These are phyloP conservation scores for Penicillium ochrochloron DNA, from an alignment of 495 filamentous ascomycete genomes.

Conservation along the genomic window DNA sequence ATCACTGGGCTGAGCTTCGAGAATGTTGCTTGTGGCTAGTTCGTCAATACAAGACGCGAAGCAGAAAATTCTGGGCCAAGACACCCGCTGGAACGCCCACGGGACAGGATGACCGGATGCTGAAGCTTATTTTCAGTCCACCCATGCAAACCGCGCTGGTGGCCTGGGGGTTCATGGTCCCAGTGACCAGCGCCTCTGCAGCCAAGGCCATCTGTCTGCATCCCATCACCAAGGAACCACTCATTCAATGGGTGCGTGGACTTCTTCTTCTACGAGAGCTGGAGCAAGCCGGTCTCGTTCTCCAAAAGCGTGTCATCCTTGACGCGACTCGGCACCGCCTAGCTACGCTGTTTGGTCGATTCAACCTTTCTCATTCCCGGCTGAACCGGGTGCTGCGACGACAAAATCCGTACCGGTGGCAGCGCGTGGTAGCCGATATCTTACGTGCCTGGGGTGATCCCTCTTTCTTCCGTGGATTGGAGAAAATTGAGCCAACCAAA, in stretches of 20 bases:
- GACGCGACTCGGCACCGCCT: constrained; percentile 55
- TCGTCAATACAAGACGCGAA: constrained; percentile 33
- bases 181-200: constrained; percentile 27
- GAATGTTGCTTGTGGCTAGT: constrained; percentile 50
- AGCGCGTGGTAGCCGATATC: constrained; percentile 39
- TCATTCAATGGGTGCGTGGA: constrained; percentile 54
- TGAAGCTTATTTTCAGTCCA: constrained; percentile 49
- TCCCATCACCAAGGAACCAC: constrained; percentile 17
- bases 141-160: constrained; percentile 58
- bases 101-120: constrained; percentile 29
- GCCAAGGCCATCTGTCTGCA: constrained; percentile 19
- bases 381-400: constrained; percentile 44
- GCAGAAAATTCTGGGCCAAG: background rate
- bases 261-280: constrained; percentile 56
- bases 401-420: constrained; percentile 39
- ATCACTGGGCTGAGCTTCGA: constrained; percentile 42
- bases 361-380: constrained; percentile 31
- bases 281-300: constrained; percentile 47
- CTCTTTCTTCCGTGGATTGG: constrained; percentile 32
- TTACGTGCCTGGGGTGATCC: constrained; percentile 41
- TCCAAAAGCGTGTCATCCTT: constrained; percentile 41
- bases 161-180: constrained; percentile 61
- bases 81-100: background rate
- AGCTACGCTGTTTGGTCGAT: constrained; percentile 51
- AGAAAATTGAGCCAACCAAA: constrained; percentile 15